phyloP scores from a whole-genome alignment of 139 green algal genomes.

The Chlamydomonas eustigma region DNA sequence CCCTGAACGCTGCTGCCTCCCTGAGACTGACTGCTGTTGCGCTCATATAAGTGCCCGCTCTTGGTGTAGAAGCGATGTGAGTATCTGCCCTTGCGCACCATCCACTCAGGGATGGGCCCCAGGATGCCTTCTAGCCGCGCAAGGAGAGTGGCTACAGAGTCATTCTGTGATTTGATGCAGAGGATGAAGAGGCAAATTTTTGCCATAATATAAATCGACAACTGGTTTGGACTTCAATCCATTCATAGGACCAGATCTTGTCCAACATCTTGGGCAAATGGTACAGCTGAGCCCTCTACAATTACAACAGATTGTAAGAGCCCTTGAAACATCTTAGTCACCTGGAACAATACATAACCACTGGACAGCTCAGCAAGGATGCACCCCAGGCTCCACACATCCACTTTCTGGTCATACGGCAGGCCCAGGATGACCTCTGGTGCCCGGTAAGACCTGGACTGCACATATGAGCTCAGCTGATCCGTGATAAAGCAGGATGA shows the following conservation, averaged over 20 bases:
- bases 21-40: neutral
- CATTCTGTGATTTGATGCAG: conserved; percentile 86
- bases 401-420: conserved; percentile 83
- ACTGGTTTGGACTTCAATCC: no score
- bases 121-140: conserved; percentile 86
- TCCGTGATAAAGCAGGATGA: conserved; percentile 91
- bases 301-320: no score
- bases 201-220: no score
- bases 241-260: no score
- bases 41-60: conserved; percentile 66
- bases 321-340: conserved; percentile 12
- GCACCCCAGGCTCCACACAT: conserved; percentile 94
- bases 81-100: conserved; percentile 72
- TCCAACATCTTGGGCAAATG: no score
- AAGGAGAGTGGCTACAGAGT: conserved; percentile 77
- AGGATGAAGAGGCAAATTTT: no score
- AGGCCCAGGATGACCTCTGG: conserved; percentile 93
- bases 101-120: conserved; percentile 69
- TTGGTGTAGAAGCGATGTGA: conserved; percentile 80
- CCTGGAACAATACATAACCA: conserved; percentile 85
- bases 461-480: conserved; percentile 87
- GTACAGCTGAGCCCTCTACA: no score
- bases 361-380: conserved; percentile 92
- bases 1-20: neutral
- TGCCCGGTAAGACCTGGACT: conserved; percentile 89